These are phyloP conservation scores for Metschnikowia continentalis DNA, from an alignment of 805 yeast species.

Conservation along the genomic window DNA sequence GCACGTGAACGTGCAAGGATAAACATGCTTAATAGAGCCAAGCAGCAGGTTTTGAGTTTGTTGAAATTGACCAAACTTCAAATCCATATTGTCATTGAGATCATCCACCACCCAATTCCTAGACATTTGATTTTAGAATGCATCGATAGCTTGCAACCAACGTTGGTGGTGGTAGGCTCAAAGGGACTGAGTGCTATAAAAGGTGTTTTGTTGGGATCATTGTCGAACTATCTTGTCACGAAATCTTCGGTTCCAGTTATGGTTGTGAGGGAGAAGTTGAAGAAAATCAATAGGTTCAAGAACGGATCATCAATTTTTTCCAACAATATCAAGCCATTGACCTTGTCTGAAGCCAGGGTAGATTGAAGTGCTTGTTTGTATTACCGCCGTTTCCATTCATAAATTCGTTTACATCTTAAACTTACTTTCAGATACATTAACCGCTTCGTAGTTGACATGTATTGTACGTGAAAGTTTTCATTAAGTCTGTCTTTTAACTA, in stretches of 20 bases:
- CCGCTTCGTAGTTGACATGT: background rate
- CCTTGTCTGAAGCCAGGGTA: conserved; percentile 45
- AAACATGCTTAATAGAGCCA: conserved; percentile 39
- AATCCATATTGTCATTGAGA: conserved; percentile 69
- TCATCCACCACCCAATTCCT: conserved; percentile 72
- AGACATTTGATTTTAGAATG: conserved; percentile 65
- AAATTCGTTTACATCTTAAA: background rate
- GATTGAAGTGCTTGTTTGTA: conserved; percentile 21
- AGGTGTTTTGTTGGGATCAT: conserved; percentile 70
- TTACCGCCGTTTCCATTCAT: background rate
- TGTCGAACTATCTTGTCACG: conserved; percentile 68
- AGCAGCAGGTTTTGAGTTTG: conserved; percentile 44
- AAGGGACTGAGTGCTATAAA: conserved; percentile 68
- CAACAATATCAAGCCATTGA: conserved; percentile 51
- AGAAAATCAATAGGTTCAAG: conserved; percentile 59
- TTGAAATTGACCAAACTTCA: conserved; percentile 64
- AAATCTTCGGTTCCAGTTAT: conserved; percentile 72
- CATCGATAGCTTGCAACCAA: conserved; percentile 67
- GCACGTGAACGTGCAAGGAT: conserved; percentile 34
- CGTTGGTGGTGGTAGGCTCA: conserved; percentile 71
- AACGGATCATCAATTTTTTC: conserved; percentile 47
- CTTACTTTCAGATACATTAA: background rate
- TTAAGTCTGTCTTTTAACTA: background rate
- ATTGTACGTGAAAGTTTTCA: background rate
- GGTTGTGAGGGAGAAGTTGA: conserved; percentile 72